These are phyloP conservation scores for Diaporthe sp. DNA, from an alignment of 2,329 filamentous ascomycete genomes.

Conservation along the genomic window DNA sequence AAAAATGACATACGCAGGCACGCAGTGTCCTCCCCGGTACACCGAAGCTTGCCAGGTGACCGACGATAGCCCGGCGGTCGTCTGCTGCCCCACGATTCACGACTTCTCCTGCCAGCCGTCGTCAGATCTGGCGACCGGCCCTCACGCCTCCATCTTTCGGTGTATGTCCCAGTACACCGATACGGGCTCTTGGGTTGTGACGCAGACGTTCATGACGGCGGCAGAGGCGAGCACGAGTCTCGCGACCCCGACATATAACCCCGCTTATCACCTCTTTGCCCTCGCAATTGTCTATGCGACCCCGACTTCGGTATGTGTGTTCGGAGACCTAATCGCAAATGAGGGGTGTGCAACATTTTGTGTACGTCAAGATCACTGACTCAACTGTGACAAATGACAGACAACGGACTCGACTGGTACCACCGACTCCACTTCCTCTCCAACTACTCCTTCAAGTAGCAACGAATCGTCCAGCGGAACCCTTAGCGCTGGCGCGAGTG, in stretches of 20 bases:
- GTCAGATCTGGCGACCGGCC: background rate
- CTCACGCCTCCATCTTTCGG: slow-evolving; percentile 13
- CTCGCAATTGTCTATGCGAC: slow-evolving; percentile 16
- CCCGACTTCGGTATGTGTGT: slow-evolving; percentile 4
- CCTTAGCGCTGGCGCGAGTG: slow-evolving; percentile 3
- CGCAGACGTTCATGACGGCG: slow-evolving; percentile 6
- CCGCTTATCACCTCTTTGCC: background rate
- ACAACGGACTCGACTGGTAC: background rate
- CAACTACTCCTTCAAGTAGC: background rate
- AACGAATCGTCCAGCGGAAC: background rate
- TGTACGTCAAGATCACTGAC: background rate
- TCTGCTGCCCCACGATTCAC: slow-evolving; percentile 19
- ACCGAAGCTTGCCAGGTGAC: slow-evolving; percentile 9
- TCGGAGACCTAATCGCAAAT: background rate
- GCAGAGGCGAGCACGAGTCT: background rate
- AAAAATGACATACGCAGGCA: background rate
- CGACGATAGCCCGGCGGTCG: background rate
- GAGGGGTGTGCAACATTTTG: background rate
- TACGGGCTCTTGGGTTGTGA: background rate
- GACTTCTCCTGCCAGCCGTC: slow-evolving; percentile 6
- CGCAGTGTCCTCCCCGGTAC: slow-evolving; percentile 19
- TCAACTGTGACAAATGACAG: background rate
- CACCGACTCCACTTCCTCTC: background rate
- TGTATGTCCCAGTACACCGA: slow-evolving; percentile 11
- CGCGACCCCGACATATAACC: background rate